phyloP scores from a whole-genome alignment of 352 stramenopile genomes.

The Phytopythium helicoides region DNA sequence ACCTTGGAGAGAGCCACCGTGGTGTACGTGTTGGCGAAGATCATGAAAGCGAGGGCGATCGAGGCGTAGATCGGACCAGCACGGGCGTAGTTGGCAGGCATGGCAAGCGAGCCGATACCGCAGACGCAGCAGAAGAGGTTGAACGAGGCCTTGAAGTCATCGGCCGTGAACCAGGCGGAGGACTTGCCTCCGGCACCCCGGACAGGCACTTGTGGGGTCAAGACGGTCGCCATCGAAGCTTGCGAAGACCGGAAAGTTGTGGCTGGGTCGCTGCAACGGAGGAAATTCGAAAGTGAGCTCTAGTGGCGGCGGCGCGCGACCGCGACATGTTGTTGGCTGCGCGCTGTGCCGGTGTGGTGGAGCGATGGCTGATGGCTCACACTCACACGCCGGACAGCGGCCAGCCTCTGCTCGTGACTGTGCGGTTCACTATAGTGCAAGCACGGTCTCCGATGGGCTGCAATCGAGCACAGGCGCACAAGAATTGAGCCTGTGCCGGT shows the following conservation, averaged over 20 bases:
- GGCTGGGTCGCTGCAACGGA: conserved; percentile 8
- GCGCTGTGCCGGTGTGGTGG: conserved; percentile 2
- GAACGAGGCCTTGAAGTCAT: conserved; percentile 47
- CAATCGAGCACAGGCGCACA: background rate
- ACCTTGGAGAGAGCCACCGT: conserved; percentile 46
- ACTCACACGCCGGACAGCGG: conserved; percentile 5
- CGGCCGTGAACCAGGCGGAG: conserved; percentile 42
- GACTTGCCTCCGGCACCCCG: conserved; percentile 9
- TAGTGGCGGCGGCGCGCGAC: background rate
- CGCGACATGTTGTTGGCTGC: background rate
- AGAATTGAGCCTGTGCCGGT: background rate
- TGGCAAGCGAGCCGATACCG: conserved; percentile 52
- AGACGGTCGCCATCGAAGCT: conserved; percentile 13
- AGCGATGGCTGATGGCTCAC: conserved; percentile 9
- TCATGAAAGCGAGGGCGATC: conserved; percentile 48
- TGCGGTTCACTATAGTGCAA: background rate
- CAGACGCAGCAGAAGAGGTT: conserved; percentile 42
- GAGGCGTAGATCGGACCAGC: conserved; percentile 37
- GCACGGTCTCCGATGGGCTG: too few species aligned
- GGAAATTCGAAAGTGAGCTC: conserved; percentile 27
- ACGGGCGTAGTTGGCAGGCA: conserved; percentile 52
- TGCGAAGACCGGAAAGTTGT: conserved; percentile 7
- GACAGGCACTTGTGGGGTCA: conserved; percentile 6
- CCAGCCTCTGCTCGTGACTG: background rate
- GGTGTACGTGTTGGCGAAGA: conserved; percentile 54